Conservation (phyloP, 148 eudicot genomes). For the Chenopodium formosanum region DNA sequence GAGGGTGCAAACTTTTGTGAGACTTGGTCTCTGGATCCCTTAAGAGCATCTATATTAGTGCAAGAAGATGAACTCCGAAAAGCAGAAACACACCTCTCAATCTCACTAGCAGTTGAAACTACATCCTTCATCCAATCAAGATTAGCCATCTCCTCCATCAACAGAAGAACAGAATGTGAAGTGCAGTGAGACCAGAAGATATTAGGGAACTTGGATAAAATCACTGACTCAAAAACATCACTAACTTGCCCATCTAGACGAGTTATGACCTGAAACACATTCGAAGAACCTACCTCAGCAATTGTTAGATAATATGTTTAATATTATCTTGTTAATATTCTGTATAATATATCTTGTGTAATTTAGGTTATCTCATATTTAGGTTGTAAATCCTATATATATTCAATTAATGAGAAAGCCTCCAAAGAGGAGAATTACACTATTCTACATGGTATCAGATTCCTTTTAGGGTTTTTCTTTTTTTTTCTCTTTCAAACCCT, state of each 20-base stretch:
- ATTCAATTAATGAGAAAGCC: no score
- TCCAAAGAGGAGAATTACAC: no score
- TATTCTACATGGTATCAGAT: no score
- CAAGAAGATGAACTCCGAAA: conserved; percentile 25
- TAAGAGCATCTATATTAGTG: conserved; percentile 3
- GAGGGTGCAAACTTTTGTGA: conserved; percentile 36
- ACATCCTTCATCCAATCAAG: conserved; percentile 39
- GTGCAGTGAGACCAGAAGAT: conserved; percentile 53
- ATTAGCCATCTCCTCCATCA: conserved; percentile 42
- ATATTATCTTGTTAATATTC: no score
- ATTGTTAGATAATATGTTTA: no score
- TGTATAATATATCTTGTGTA: no score
- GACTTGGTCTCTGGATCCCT: conserved; percentile 19
- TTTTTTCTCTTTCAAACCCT: no score
- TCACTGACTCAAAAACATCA: conserved; percentile 38
- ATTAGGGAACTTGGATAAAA: conserved; percentile 36
- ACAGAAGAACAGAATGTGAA: conserved; percentile 36
- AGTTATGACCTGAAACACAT: conserved; percentile 41
- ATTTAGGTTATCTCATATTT: no score
- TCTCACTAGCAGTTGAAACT: conserved; percentile 28
- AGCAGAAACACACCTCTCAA: conserved; percentile 29
- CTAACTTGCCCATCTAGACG: conserved; percentile 37
- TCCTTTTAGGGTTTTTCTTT: no score
- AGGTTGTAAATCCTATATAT: no score
- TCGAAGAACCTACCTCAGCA: conserved; percentile 35